Percentiles rank a stretch among this genome's conserved stretches.
phyloP scores from a whole-genome alignment of 1,139 yeast genomes.

The Blastobotrys illinoisensis region DNA sequence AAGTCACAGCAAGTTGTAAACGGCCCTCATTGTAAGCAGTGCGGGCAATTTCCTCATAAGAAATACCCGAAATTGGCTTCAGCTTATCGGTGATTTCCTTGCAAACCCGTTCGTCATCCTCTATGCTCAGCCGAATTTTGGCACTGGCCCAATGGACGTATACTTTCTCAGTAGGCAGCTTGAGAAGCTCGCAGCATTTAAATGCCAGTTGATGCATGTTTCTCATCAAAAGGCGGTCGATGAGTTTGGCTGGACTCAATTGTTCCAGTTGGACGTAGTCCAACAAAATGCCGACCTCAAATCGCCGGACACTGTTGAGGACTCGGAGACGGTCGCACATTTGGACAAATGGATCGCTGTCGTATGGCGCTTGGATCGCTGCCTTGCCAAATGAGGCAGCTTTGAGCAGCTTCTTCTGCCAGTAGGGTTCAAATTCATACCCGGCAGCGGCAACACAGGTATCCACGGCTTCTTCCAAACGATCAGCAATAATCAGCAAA shows the following conservation, averaged over 20 bases:
- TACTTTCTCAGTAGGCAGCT: slow-evolving; percentile 50
- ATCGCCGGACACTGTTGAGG: slow-evolving; percentile 59
- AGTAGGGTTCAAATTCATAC: slow-evolving; percentile 65
- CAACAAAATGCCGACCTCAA: slow-evolving; percentile 62
- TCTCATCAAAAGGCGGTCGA: slow-evolving; percentile 55
- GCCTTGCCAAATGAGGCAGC: slow-evolving; percentile 89
- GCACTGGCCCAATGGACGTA: slow-evolving; percentile 79
- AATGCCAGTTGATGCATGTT: slow-evolving; percentile 60
- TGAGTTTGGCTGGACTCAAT: slow-evolving; percentile 43
- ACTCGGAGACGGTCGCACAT: slow-evolving; percentile 59
- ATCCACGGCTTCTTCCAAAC: slow-evolving; percentile 57
- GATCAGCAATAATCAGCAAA: slow-evolving; percentile 46
- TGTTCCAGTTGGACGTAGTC: slow-evolving; percentile 48
- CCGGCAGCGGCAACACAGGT: slow-evolving; percentile 71
- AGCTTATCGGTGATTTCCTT: slow-evolving; percentile 46
- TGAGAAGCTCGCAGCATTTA: slow-evolving; percentile 50
- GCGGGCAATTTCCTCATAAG: slow-evolving; percentile 60
- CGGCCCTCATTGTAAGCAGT: slow-evolving; percentile 85
- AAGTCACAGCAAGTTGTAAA: slow-evolving; percentile 53
- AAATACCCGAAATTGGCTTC: slow-evolving; percentile 36
- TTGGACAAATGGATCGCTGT: slow-evolving; percentile 56
- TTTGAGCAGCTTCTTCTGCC: slow-evolving; percentile 74
- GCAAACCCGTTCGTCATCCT: slow-evolving; percentile 56
- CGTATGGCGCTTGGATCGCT: slow-evolving; percentile 44
- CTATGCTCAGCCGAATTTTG: slow-evolving; percentile 53